These are phyloP conservation scores for Neonothopanus nambi DNA, from an alignment of 1,284 basidiomycete genomes.

Conservation along the genomic window DNA sequence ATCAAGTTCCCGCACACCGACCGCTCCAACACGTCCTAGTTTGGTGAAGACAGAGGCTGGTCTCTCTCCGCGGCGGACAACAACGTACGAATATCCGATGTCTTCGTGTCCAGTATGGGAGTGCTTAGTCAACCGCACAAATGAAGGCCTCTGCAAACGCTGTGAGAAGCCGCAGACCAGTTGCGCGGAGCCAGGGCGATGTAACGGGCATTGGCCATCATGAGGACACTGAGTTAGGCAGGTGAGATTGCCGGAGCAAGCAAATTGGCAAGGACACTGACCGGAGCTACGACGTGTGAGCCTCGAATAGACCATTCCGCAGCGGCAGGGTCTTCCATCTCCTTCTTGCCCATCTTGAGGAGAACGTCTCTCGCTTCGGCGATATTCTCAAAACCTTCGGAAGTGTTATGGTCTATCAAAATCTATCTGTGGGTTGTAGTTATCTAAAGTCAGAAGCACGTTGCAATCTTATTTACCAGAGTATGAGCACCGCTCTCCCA, in stretches of 20 bases:
- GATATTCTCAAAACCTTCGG: slow-evolving; percentile 78
- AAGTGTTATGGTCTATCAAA: slow-evolving; percentile 84
- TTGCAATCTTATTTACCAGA: slow-evolving; percentile 50
- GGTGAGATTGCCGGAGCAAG: slow-evolving; percentile 11
- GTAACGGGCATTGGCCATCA: slow-evolving; percentile 82
- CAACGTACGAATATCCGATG: slow-evolving; percentile 88
- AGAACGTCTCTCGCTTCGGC: slow-evolving; percentile 83
- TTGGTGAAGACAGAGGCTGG: slow-evolving; percentile 44
- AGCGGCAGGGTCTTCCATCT: slow-evolving; percentile 47
- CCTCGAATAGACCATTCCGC: slow-evolving; percentile 44
- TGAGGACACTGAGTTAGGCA: slow-evolving; percentile 78
- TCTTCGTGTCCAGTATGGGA: slow-evolving; percentile 83
- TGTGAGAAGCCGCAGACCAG: slow-evolving; percentile 86
- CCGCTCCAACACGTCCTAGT: slow-evolving; percentile 68
- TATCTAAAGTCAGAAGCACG: neutral
- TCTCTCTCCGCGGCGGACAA: slow-evolving; percentile 79
- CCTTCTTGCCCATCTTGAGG: slow-evolving; percentile 65
- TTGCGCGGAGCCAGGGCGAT: slow-evolving; percentile 48
- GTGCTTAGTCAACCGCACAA: slow-evolving; percentile 87
- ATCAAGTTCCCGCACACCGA: slow-evolving; percentile 47
- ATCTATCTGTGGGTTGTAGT: slow-evolving; percentile 45
- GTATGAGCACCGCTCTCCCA: slow-evolving; percentile 88
- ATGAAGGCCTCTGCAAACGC: slow-evolving; percentile 82
- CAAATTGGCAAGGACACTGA: slow-evolving; percentile 38
- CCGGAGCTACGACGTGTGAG: slow-evolving; percentile 83